Base-by-base conservation (phyloP, 306 rosid genomes). In the Herpetospermum pedunculosum region DNA sequence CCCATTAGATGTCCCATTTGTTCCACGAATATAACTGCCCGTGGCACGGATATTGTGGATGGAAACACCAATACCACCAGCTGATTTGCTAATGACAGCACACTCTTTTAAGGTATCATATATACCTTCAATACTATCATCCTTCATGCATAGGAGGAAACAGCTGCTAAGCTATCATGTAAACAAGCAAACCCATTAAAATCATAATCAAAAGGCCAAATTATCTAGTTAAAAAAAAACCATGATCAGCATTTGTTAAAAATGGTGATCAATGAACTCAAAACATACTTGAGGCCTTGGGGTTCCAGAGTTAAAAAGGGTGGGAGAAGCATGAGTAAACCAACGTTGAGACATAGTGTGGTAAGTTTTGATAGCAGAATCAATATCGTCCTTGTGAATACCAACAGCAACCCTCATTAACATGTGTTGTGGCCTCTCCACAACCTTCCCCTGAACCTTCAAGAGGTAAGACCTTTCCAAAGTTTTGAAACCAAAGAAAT, bases 361-460 rank as follows among this genome's bases (percentile, higher is more conserved):
- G 65, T 94, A 94, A 19, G 99, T 94, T 65, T 38, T 81, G 75
- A 94, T 86, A 44, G 85, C 96, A 80, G 99, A 91, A 0, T 94
- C 97, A 26, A 94, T 76, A 67, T 91, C 91, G 57, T 91, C 87
- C 85, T 88, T 94, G 75, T 94, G 99, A 85, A 91, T 94, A 52
- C 99, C 99, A 77, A 94, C 99, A 74, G 99, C 78, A 50, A 94
- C 99, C 89, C 99, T 84, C 99, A 94, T 94, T 80, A 94, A 73
- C 99, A 94, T 91, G 76, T 94, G 99, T 19, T 94, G 99, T 26
- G 99, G 97, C 74, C 99, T 91, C 62, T 94, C 99, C 11, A 91
- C 92, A 58, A 91, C 96, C 76, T 83, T 87, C 18, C 96, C 97
- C 29, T 87, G 83, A 74, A 94, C 96, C 81, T 85, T 94, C 80